These are phyloP conservation scores for Heterobasidion annosum DNA, from an alignment of 1,284 basidiomycete genomes.

Conservation along the genomic window DNA sequence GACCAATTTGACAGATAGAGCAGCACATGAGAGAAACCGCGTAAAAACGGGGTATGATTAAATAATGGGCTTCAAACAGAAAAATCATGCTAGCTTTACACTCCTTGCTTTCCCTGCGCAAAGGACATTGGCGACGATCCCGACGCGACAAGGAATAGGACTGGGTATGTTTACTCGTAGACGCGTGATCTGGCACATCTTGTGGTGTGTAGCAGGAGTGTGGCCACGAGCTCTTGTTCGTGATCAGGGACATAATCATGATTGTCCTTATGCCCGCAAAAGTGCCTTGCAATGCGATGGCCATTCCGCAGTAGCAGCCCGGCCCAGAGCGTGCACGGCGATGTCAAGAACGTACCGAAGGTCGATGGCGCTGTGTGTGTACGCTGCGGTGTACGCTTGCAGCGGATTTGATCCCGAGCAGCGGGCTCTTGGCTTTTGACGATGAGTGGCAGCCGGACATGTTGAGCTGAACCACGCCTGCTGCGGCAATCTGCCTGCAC, in stretches of 20 bases:
- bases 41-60: too few relatives aligned
- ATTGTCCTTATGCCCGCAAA: conserved; percentile 12
- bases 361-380: conserved; percentile 55
- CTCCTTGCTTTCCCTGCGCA: too few relatives aligned
- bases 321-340: conserved; percentile 51
- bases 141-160: conserved; percentile 26
- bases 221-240: conserved; percentile 20
- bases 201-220: conserved; percentile 38
- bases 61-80: too few relatives aligned
- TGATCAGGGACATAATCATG: conserved; percentile 26
- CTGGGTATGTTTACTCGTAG: conserved; percentile 57
- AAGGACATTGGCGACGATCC: too few relatives aligned
- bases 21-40: too few relatives aligned
- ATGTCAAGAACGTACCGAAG: conserved; percentile 71
- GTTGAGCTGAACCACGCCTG: conserved; percentile 86
- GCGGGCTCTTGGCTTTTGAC: conserved; percentile 41
- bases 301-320: conserved; percentile 18
- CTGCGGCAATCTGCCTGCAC: conserved; percentile 78
- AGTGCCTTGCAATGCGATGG: conserved; percentile 15
- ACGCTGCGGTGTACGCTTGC: conserved; percentile 67
- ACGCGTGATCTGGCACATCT: conserved; percentile 65
- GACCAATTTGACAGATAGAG: too few relatives aligned
- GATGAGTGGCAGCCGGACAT: conserved; percentile 68
- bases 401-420: conserved; percentile 71
- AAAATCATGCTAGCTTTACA: too few relatives aligned